Base-by-base conservation (phyloP, 176 grass and related monocot genomes). In the Bothriochloa decipiens region DNA sequence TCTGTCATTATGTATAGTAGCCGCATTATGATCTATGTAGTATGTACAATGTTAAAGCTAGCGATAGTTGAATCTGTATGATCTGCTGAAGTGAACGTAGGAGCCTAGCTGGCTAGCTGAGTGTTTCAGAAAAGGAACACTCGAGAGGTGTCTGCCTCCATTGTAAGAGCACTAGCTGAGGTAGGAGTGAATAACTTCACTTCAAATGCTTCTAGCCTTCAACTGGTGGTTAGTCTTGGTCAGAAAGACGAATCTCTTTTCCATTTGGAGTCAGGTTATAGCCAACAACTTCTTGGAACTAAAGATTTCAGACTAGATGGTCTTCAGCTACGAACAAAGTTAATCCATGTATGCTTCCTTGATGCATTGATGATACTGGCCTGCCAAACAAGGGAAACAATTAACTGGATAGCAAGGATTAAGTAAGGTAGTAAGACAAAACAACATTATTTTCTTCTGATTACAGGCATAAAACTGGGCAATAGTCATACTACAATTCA, bases 1-100 rank as follows among this genome's bases (percentile, higher is more conserved):
- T 35, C 74, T 76, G 23, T 60, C 25, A 46, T 36, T 60, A 77
- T 60, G 76, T 60, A 81, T 75, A 35, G 7, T 81, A 57, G 42
- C 5, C 39, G 47, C 13, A 62, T 8, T 63, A 39, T 61, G 39
- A 8, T 81, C 62, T 80, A 73, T 28, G 42, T 53, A 57, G 26
- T 82, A 82, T 82, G 49, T 82, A 70, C 85, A 70, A 62, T 76
- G 79, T 87, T 16, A 26, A 74, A 74, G 52, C 39, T 47, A 60
- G 35, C 13, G 11, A 42, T 61, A 5, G 47, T 65, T 39, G 58
- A 70, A 82, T 76, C 49, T 76, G 23, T 76, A 47, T 82, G 62
- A 32, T 74, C 4, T 57, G 43, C 72, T 28, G 45, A 84, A 77
- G 25, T 46, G 71, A 82, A 77, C 36, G 37, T 82, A 61, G 76